A percentile compares a stretch with the other conserved stretches of the same genome.
phyloP scores from a whole-genome alignment of 2,329 filamentous ascomycete genomes.

The Penicillium sp. region DNA sequence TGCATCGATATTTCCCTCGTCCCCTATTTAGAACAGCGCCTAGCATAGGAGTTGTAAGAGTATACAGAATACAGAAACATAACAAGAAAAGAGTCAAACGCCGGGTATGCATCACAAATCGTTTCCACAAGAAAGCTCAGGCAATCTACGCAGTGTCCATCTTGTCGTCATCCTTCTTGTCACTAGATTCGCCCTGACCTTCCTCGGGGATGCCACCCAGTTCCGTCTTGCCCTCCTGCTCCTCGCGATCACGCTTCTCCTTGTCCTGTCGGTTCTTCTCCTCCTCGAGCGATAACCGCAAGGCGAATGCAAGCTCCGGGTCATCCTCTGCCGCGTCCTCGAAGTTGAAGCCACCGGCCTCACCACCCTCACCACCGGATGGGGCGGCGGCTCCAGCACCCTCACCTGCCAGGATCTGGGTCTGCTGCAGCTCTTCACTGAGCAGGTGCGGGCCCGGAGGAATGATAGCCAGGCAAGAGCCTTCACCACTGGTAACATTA shows the following conservation, averaged over 20 bases:
- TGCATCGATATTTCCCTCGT: constrained; percentile 19
- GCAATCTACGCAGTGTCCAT: constrained; percentile 78
- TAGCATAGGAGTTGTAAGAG: constrained; percentile 10
- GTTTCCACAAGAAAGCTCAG: constrained; percentile 21
- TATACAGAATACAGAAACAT: constrained; percentile 22
- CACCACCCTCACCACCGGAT: constrained; percentile 53
- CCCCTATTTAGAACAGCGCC: constrained; percentile 14
- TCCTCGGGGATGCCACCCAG: constrained; percentile 83
- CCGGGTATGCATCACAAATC: constrained; percentile 41
- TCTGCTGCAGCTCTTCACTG: constrained; percentile 85
- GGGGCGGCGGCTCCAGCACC: constrained; percentile 57
- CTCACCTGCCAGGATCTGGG: constrained; percentile 86
- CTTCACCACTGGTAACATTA: constrained; percentile 85
- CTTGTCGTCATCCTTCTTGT: constrained; percentile 66
- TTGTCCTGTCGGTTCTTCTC: constrained; percentile 93
- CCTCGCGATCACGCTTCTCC: constrained; percentile 73
- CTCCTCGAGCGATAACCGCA: constrained; percentile 98
- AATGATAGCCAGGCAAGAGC: constrained; percentile 86
- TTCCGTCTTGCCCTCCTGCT: constrained; percentile 69
- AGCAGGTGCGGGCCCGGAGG: constrained; percentile 88
- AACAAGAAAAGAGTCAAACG: constrained; percentile 25
- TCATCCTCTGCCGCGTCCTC: constrained; percentile 82
- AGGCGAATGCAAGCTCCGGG: constrained; percentile 87
- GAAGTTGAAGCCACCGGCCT: constrained; percentile 64
- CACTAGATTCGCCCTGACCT: constrained; percentile 64